Evolutionary conservation across 1,284 basidiomycete genomes (phyloP), one percentile per base, ranked within the genome.

Genomic region (Rhodofomes roseus): DNA sequence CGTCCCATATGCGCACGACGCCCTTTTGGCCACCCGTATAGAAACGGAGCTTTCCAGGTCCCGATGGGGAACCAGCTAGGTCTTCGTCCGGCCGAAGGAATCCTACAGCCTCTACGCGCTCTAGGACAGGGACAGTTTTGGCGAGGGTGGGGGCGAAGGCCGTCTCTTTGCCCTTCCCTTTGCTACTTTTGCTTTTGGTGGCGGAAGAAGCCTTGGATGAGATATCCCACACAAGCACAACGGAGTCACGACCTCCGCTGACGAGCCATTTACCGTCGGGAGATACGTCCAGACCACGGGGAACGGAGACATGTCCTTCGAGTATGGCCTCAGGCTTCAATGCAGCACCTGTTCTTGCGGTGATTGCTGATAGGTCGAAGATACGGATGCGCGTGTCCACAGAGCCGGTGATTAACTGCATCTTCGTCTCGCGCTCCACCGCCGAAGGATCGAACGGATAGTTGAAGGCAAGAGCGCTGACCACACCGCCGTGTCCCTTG

Each of bases 401-500:
- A 22, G 90, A 94, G 8, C 90, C 96, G 0, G 95, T 96, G 62
- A 95, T 82, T 29, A 98, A 83, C 66, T 91, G 89, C 82, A 96
- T 91, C 55, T 79, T 81, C 64, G 75, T 77, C 53, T 78, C 76
- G 48, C 78, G 78, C 12, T 69, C 65, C 56, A 82, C 73, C 14
- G 80, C 77, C 2, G 82, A 81, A 8, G 78, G 76, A 63, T 87
- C 77, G 62, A 79, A 79, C 57, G 88, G 83, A 70, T 85, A 91
- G 71, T 89, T 89, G 76, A 96, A 98, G 48, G 83, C 79, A 55
- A 97, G 79, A 9, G 97, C 92, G 62, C 92, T 94, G 67, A 98
- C 90, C 55, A 98, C 92, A 18, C 97, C 96, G 7, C 96, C 97
- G 70, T 98, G 97, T 11, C 96, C 96, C 69, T 92, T 92, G 80